Evolutionary conservation across 2,329 filamentous ascomycete species (phyloP), one percentile per base, ranked within the genome.

Genomic region (Aspergillus unguis): DNA sequence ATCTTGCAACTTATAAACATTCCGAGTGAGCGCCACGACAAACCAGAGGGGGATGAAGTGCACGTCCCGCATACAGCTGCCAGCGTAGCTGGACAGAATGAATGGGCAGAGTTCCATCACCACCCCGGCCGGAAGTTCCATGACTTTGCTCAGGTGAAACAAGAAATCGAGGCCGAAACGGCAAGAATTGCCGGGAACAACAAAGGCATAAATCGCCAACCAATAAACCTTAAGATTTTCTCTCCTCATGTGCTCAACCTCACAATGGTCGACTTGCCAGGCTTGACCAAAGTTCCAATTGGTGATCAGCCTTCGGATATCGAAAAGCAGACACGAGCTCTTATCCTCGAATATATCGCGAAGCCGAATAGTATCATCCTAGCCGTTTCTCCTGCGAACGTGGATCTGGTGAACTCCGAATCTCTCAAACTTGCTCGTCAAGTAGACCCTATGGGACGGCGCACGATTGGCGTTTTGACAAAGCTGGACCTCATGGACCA

Each of bases 401-500:
- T 97, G 66, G 94, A 99, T 69, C 86, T 99, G 64, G 94, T 97
- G 70, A 99, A 99, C 73, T 99, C 94, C 6, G 94, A 99, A 72
- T 92, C 94, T 6, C 77, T 99, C 63, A 99, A 99, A 75, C 86
- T 99, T 56, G 94, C 94, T 55, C 87, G 94, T 48, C 90, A 99
- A 84, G 94, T 99, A 50, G 94, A 99, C 72, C 88, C 94, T 2
- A 86, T 96, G 72, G 94, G 94, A 58, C 85, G 90, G 72, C 85
- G 94, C 70, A 99, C 94, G 23, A 97, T 99, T 67, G 94, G 94
- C 66, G 92, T 99, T 52, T 80, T 99, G 55, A 97, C 94, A 55
- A 99, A 99, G 76, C 79, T 99, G 59, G 94, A 99, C 70, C 78
- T 99, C 53, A 99, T 99, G 94, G 94, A 99, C 67, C 92, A 99